These are phyloP conservation scores for Spatholobus suberectus DNA, from an alignment of 306 rosid species.

Conservation along the genomic window DNA sequence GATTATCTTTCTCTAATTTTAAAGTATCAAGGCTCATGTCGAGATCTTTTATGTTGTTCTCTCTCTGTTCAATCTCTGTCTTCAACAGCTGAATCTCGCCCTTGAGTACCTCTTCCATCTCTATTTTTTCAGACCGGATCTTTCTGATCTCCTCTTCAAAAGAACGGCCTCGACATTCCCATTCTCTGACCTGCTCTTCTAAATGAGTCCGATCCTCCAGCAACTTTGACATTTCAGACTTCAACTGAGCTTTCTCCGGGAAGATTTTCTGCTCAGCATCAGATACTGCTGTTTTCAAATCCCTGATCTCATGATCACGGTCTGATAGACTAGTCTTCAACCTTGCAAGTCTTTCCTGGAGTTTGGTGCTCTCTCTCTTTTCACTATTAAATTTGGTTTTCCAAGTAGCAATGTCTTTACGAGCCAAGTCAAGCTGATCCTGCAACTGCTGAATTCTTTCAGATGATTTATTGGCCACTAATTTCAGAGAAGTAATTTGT, in stretches of 20 bases:
- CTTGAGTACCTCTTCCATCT: conserved; percentile 58
- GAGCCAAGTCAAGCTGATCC: conserved; percentile 69
- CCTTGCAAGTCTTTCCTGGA: conserved; percentile 76
- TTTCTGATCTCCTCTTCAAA: conserved; percentile 89
- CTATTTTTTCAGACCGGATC: conserved; percentile 61
- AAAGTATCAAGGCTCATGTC: conserved; percentile 48
- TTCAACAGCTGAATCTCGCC: conserved; percentile 57
- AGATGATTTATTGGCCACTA: conserved; percentile 58
- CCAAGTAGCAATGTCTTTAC: conserved; percentile 67
- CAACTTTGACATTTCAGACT: conserved; percentile 73
- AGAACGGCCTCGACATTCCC: conserved; percentile 73
- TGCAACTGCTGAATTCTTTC: conserved; percentile 62
- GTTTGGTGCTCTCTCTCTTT: conserved; percentile 78
- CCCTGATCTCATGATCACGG: conserved; percentile 83
- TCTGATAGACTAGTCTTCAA: conserved; percentile 74
- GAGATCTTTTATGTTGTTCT: conserved; percentile 50
- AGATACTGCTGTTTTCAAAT: conserved; percentile 82
- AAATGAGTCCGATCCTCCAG: conserved; percentile 53
- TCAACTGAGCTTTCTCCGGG: conserved; percentile 87
- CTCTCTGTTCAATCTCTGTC: conserved; percentile 55
- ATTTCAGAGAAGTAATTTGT: conserved; percentile 64
- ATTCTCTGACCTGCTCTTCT: conserved; percentile 64
- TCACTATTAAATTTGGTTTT: conserved; percentile 73
- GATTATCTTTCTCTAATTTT: conserved; percentile 61
- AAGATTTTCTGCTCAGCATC: conserved; percentile 97